Conservation (phyloP, 1,284 basidiomycete genomes). For the Sporisorium iseilematis-ciliati region DNA sequence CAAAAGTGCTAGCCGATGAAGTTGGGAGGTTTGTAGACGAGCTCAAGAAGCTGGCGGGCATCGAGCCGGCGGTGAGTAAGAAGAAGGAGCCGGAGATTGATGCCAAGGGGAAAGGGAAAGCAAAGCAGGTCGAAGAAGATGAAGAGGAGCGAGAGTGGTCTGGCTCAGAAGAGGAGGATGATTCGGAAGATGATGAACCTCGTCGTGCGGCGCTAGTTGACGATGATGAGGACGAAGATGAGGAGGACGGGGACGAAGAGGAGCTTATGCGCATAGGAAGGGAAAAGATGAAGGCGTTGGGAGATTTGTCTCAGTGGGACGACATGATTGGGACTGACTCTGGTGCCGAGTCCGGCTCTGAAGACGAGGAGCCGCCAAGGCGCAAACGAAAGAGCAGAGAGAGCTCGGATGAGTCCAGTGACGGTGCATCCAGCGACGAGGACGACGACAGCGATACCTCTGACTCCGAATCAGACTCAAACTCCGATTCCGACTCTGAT, state of each 20-base stretch:
- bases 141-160: constrained; percentile 38
- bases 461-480: constrained; percentile 47
- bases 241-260: constrained; percentile 31
- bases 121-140: constrained; percentile 36
- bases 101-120: constrained; percentile 31
- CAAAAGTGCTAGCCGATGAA: constrained; percentile 79
- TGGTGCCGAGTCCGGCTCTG: constrained; percentile 24
- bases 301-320: constrained; percentile 54
- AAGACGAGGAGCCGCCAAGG: neutral
- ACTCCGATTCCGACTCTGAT: constrained; percentile 22
- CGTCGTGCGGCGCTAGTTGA: constrained; percentile 9
- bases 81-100: constrained; percentile 11
- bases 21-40: constrained; percentile 75
- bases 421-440: constrained; percentile 63
- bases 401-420: neutral
- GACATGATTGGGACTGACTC: constrained; percentile 46
- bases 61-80: constrained; percentile 14
- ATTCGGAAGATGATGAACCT: constrained; percentile 23
- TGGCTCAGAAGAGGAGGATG: constrained; percentile 53
- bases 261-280: constrained; percentile 39
- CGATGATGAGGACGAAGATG: constrained; percentile 16
- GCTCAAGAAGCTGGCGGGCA: constrained; percentile 41
- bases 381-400: constrained; percentile 1
- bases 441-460: constrained; percentile 45
- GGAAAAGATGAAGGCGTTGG: constrained; percentile 46